phyloP scores from a whole-genome alignment of 2,329 filamentous ascomycete species.

The Elsinoe australis region DNA sequence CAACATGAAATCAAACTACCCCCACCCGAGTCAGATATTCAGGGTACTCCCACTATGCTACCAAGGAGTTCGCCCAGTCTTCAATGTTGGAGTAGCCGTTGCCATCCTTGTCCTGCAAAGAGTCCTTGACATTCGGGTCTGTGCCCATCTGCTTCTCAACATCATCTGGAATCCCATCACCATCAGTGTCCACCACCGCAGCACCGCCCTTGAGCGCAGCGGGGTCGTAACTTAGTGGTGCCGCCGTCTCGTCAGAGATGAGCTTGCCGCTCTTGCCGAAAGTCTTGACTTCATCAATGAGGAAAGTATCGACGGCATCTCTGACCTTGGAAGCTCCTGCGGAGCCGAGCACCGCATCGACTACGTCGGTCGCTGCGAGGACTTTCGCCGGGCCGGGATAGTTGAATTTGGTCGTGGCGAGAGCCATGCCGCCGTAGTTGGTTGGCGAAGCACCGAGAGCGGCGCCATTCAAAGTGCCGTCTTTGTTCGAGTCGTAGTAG shows the following conservation, averaged over 20 bases:
- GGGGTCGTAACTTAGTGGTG: conserved; percentile 9
- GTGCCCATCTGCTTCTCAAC: conserved; percentile 3
- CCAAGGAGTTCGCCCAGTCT: conserved; percentile 3
- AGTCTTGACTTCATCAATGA: conserved; percentile 7
- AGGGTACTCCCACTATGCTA: no score
- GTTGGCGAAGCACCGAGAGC: neutral
- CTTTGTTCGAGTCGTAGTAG: conserved; percentile 11
- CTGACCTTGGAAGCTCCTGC: conserved; percentile 4
- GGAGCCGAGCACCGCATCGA: neutral
- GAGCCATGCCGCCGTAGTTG: conserved; percentile 11
- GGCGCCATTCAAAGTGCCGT: conserved; percentile 6
- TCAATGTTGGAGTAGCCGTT: conserved; percentile 10
- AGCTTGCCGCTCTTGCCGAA: conserved; percentile 11
- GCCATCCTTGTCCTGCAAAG: neutral
- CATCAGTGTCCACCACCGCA: neutral
- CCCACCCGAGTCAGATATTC: no score
- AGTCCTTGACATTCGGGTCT: conserved; percentile 10
- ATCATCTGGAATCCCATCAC: conserved; percentile 12
- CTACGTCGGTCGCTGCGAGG: neutral
- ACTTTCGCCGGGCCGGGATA: conserved; percentile 4
- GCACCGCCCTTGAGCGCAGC: conserved; percentile 11
- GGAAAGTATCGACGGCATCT: conserved; percentile 6
- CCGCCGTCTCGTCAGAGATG: conserved; percentile 10
- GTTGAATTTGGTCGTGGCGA: conserved; percentile 6
- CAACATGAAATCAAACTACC: no score